Evolutionary conservation across 2,329 filamentous ascomycete species (phyloP).

Genomic region (Basipetospora chlamydospora): DNA sequence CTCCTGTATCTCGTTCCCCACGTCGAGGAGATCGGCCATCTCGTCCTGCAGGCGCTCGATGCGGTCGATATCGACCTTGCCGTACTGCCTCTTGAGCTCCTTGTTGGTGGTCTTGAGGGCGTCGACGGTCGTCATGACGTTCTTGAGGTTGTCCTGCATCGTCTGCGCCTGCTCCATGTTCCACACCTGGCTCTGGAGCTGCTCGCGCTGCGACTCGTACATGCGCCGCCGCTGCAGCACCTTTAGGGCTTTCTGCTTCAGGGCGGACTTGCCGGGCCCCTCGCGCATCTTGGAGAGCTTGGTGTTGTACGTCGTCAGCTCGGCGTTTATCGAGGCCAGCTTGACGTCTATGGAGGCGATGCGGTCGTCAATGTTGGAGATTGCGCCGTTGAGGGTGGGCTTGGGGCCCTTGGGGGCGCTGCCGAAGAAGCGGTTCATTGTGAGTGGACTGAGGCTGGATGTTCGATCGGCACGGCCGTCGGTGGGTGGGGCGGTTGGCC

Average conservation of each 20-base stretch:
- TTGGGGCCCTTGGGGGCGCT: conserved; percentile 77
- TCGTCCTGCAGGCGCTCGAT: conserved; percentile 97
- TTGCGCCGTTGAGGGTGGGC: conserved; percentile 72
- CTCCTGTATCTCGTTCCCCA: conserved; percentile 97
- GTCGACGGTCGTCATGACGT: conserved; percentile 96
- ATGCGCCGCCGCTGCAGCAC: conserved; percentile 85
- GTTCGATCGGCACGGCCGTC: too few species aligned
- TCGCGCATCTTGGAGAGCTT: conserved; percentile 89
- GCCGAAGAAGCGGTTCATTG: conserved; percentile 94
- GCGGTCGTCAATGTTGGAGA: conserved; percentile 70
- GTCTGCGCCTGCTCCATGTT: conserved; percentile 98
- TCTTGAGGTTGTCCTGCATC: conserved; percentile 98
- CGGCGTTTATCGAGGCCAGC: conserved; percentile 79
- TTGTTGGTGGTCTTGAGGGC: conserved; percentile 96
- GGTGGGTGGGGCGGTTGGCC: too few species aligned
- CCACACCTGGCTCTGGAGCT: conserved; percentile 88
- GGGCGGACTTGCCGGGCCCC: conserved; percentile 79
- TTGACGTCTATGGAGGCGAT: conserved; percentile 87
- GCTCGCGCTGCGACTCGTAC: conserved; percentile 87
- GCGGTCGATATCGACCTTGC: conserved; percentile 93
- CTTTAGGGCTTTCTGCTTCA: conserved; percentile 90
- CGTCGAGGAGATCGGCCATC: conserved; percentile 95
- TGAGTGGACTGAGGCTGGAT: conserved; percentile 13
- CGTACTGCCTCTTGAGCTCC: conserved; percentile 82
- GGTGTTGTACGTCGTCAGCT: conserved; percentile 75